Base-by-base conservation (phyloP, 352 stramenopile genomes). In the Hyaloperonospora arabidopsidis region DNA sequence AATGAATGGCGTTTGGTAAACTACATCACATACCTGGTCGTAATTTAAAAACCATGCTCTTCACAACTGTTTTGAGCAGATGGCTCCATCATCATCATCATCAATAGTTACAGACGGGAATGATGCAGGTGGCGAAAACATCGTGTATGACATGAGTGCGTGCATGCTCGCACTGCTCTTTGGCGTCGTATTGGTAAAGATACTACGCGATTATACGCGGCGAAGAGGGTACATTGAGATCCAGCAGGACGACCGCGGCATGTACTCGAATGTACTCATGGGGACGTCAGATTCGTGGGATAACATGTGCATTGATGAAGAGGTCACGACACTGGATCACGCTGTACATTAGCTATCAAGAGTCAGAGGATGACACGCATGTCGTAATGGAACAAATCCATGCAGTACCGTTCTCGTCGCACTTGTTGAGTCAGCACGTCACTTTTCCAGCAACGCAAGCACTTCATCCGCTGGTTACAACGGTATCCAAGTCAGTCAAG, bases 281-380 rank as follows among this genome's bases (percentile, higher is more conserved):
- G 62, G 62, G 21, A 68, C 79, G 14, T 81, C 79, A 18, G 79
- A 92, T 52, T 92, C 81, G 55, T 86, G 71, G 70, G 79, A 87
- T 35, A 73, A 61, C 18, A 57, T 82, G 40, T 49, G 48, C 8
- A 44, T 63, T 29, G 35, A 39, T 12, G 41, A 12, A 21, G 35
- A 61, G 21, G 35, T 53, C 17, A 53, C 57, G 38, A 44, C n/a
- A 21, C 15, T 11, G n/a, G 15, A 12, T 44, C 1, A 10, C n/a
- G 38, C 19, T n/a, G n/a, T n/a, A n/a, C n/a, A n/a, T n/a, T n/a
- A n/a, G n/a, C n/a, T n/a, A n/a, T n/a, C n/a, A n/a, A n/a, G n/a
- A n/a, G n/a, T n/a, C n/a, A n/a, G n/a, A n/a, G n/a, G n/a, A n/a
- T n/a, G n/a, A n/a, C n/a, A n/a, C n/a, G n/a, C n/a, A n/a, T n/a